Percentiles rank a stretch among this genome's conserved stretches.
Conservation (phyloP, 768 basidiomycete species). For the Mycena galericulata region DNA sequence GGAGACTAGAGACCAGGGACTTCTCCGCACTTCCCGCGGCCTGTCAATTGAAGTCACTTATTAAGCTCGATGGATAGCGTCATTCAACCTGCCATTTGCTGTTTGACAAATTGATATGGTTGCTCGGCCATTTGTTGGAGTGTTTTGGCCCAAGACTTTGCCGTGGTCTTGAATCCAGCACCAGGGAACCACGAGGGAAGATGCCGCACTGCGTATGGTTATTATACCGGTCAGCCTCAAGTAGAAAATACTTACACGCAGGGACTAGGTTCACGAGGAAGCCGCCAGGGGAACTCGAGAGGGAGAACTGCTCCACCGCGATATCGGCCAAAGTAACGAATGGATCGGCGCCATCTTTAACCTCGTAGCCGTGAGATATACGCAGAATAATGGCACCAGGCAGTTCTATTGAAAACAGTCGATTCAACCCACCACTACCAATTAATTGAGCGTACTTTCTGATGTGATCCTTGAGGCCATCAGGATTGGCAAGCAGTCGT, state of each 20-base stretch:
- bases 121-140: slow-evolving; percentile 57
- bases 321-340: slow-evolving; percentile 52
- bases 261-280: slow-evolving; percentile 66
- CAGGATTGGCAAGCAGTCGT: slow-evolving; percentile 47
- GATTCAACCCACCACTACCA: neutral
- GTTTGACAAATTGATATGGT: slow-evolving; percentile 58
- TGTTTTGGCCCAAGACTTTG: slow-evolving; percentile 55
- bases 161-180: slow-evolving; percentile 62
- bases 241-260: slow-evolving; percentile 41
- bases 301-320: slow-evolving; percentile 52
- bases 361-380: slow-evolving; percentile 58
- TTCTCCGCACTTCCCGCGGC: slow-evolving; percentile 48
- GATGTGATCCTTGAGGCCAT: slow-evolving; percentile 50
- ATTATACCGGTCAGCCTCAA: neutral
- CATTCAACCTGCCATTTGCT: slow-evolving; percentile 52
- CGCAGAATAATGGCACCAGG: slow-evolving; percentile 57
- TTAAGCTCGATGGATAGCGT: neutral
- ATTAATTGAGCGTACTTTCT: slow-evolving; percentile 47
- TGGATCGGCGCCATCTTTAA: slow-evolving; percentile 52
- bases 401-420: slow-evolving; percentile 43
- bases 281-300: slow-evolving; percentile 53
- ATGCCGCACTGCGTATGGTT: slow-evolving; percentile 52
- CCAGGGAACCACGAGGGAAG: slow-evolving; percentile 71
- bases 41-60: slow-evolving; percentile 39
- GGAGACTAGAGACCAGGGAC: slow-evolving; percentile 48